These are phyloP conservation scores for Exophiala phaeomuriformis DNA, from an alignment of 2,329 filamentous ascomycete genomes.

Conservation along the genomic window DNA sequence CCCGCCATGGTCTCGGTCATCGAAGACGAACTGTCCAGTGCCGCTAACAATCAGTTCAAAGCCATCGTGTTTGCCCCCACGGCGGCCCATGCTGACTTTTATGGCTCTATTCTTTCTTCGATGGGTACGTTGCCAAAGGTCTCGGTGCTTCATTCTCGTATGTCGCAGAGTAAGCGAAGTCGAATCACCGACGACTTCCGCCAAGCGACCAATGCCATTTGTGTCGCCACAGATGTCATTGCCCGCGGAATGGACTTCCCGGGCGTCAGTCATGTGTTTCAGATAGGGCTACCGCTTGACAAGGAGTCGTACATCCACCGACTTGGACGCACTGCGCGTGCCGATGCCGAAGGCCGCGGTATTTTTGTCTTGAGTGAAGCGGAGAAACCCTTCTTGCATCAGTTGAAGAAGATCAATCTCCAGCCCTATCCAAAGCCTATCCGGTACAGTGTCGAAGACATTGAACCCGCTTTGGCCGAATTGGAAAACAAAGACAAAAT, in stretches of 20 bases:
- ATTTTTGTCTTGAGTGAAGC: conserved; percentile 47
- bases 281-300: conserved; percentile 57
- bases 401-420: conserved; percentile 14
- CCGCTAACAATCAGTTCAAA: conserved; percentile 60
- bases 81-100: conserved; percentile 65
- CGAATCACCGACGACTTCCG: conserved; percentile 66
- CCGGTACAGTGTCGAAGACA: conserved; percentile 9
- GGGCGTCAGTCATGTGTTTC: conserved; percentile 70
- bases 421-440: conserved; percentile 7
- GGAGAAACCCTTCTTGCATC: conserved; percentile 44
- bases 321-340: conserved; percentile 65
- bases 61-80: conserved; percentile 86
- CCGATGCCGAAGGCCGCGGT: conserved; percentile 47
- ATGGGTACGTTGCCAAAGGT: conserved; percentile 30
- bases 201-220: conserved; percentile 51
- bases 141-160: conserved; percentile 70
- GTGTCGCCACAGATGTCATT: conserved; percentile 73
- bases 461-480: conserved; percentile 12
- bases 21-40: conserved; percentile 6
- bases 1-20: conserved; percentile 12
- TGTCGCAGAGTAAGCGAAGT: conserved; percentile 64
- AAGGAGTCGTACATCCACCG: conserved; percentile 70
- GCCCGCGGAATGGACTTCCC: conserved; percentile 80
- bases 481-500: conserved; percentile 39
- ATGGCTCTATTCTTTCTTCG: conserved; percentile 50